Base-by-base conservation (phyloP, 805 yeast genomes). In the Yueomyces sp. region DNA sequence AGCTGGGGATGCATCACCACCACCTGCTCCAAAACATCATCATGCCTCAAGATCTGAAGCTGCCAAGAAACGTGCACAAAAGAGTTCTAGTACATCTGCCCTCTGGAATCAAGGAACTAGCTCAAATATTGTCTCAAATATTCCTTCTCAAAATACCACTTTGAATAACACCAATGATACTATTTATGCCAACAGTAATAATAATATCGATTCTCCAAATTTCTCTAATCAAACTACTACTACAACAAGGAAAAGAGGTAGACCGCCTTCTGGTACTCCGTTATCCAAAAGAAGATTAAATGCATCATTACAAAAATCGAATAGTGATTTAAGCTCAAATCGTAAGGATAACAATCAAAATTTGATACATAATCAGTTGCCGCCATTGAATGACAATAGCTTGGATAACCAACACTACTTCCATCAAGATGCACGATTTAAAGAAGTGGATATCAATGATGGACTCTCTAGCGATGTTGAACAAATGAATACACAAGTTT, bases 21-120 rank as follows among this genome's bases (percentile, higher is more conserved):
- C 81, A 12, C 74, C 74, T 5, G 78, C 78, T 30, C 80, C 82
- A 40, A 75, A 79, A 51, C 81, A 79, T 52, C 81, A 77, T 42
- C 79, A 81, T 54, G 77, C 82, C 4, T 69, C 84, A 2, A 64
- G 73, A 40, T 65, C 65, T 39, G 65, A 67, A 38, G 55, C 68
- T 39, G 56, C 61, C 40, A 46, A 55, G 26, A 55, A 54, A 37
- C 47, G 46, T 37, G 55, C 59, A 27, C 46, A 47, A 4, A 59
- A 58, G 57, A 49, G 62, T 51, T 34, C 42, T 2, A 50, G 53
- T 39, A 47, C 48, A 44, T 50, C 54, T 27, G 53, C 49, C 3
- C 26, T 50, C 31, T 27, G 33, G 29, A 49, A 47, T 69, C 33
- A 27, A 30, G 38, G 36, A 19, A 19, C 45, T 8, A n/a, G 12